Base-by-base conservation (phyloP, 805 yeast genomes). In the Debaryomyces maramus region DNA sequence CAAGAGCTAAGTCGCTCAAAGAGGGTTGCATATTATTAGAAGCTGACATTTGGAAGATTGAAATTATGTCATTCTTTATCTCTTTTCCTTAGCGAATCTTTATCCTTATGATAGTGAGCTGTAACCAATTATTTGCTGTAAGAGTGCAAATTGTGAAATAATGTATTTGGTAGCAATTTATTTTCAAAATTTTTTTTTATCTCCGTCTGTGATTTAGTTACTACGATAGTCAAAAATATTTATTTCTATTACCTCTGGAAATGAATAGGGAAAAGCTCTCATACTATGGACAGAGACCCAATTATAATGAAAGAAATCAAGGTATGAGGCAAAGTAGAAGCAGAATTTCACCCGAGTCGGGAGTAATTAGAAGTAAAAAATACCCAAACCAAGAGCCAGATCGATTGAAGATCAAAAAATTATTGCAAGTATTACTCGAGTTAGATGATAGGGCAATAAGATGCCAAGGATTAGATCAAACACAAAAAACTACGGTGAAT, bases 1-100 rank as follows among this genome's bases (percentile, higher is more conserved):
- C 64, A 3, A 61, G 37, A 11, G 38, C 45, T 15, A 59, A 46
- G 31, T 52, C 61, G 15, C 38, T 58, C 50, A 51, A 73, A 70
- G 39, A 46, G 39, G 41, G 58, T 8, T 38, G 26, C n/a, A 21
- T 18, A 16, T 16, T 16, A 38, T 17, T 32, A 21, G 36, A 24
- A n/a, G 22, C 27, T 6, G 36, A 17, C 40, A 38, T 38, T 8
- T n/a, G 30, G 3, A 29, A 17, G 3, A 11, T 2, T 15, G n/a
- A n/a, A n/a, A n/a, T n/a, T n/a, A n/a, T n/a, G n/a, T n/a, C n/a
- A n/a, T n/a, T n/a, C n/a, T n/a, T n/a, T n/a, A n/a, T n/a, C n/a
- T n/a, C n/a, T n/a, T n/a, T n/a, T n/a, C n/a, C n/a, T n/a, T n/a
- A n/a, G n/a, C n/a, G n/a, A n/a, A n/a, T n/a, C n/a, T n/a, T n/a